Percentiles rank a stretch among this genome's conserved stretches.
These are phyloP conservation scores for Funneliformis caledonium DNA, from an alignment of 371 early-diverging fungal species.

Conservation along the genomic window DNA sequence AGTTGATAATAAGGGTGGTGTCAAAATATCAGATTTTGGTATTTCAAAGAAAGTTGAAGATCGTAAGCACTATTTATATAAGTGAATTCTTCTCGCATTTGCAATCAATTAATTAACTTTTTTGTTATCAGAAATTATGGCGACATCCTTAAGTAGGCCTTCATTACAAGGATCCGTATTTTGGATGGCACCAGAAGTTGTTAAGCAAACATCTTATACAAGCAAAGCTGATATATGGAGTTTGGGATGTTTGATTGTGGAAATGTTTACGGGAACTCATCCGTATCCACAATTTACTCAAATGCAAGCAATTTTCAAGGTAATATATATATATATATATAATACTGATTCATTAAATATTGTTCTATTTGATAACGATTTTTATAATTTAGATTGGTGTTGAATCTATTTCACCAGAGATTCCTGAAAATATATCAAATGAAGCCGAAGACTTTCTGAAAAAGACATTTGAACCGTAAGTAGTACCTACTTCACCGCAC, in stretches of 20 bases:
- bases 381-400: conserved; percentile 68
- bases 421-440: conserved; percentile 73
- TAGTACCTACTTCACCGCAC: conserved; percentile 6
- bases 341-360: background rate
- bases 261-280: conserved; percentile 95
- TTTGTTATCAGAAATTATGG: conserved; percentile 27
- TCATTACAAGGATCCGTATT: conserved; percentile 89
- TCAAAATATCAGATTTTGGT: conserved; percentile 99
- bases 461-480: conserved; percentile 76
- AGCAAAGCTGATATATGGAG: conserved; percentile 87
- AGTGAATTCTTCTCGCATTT: background rate
- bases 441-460: conserved; percentile 80
- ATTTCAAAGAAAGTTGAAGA: conserved; percentile 94
- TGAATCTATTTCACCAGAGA: conserved; percentile 72
- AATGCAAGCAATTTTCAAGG: conserved; percentile 91
- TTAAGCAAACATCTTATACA: conserved; percentile 78
- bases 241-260: conserved; percentile 92
- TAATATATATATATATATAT: conserved; percentile 32
- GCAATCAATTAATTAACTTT: background rate
- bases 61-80: conserved; percentile 50
- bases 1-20: conserved; percentile 89
- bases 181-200: conserved; percentile 97
- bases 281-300: conserved; percentile 93
- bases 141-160: conserved; percentile 52
- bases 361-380: background rate